phyloP scores from a whole-genome alignment of 2,329 filamentous ascomycete species.

The Atkinsonella hypoxylon region DNA sequence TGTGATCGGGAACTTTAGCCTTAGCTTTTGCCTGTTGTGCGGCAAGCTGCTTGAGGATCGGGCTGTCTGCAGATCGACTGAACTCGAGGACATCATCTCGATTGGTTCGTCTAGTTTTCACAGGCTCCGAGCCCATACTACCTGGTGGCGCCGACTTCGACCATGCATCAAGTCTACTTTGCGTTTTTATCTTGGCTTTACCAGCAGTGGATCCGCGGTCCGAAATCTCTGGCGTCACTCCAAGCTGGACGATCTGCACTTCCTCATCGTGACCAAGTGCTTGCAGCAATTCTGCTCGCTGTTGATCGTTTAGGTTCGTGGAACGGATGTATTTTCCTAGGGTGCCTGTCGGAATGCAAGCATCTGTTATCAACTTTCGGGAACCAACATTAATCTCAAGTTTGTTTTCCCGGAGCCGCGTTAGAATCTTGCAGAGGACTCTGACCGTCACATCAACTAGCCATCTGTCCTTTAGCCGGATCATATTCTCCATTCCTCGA shows the following conservation, averaged over 20 bases:
- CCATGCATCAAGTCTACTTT: constrained; percentile 50
- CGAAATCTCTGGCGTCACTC: constrained; percentile 15
- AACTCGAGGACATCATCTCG: constrained; percentile 36
- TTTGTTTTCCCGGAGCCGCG: constrained; percentile 63
- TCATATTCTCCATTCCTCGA: constrained; percentile 72
- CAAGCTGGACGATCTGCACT: constrained; percentile 34
- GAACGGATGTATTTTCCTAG: constrained; percentile 47
- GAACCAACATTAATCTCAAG: constrained; percentile 56
- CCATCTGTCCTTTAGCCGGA: constrained; percentile 79
- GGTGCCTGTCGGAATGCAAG: constrained; percentile 44
- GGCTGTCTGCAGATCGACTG: constrained; percentile 33
- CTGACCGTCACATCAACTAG: constrained; percentile 72
- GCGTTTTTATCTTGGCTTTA: constrained; percentile 35
- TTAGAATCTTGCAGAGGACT: constrained; percentile 73
- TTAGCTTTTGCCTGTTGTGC: constrained; percentile 23
- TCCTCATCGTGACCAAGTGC: constrained; percentile 48
- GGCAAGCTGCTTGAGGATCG: constrained; percentile 34
- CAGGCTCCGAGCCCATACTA: constrained; percentile 13
- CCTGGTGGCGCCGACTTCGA: constrained; percentile 35
- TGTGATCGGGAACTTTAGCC: constrained; percentile 22
- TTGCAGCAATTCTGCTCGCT: constrained; percentile 70
- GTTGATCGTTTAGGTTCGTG: constrained; percentile 70
- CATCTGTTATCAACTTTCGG: constrained; percentile 50
- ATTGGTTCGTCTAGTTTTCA: constrained; percentile 21
- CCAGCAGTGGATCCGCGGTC: constrained; percentile 11